phyloP scores from a whole-genome alignment of 1,139 yeast genomes.

The Kodamaea suecica region DNA sequence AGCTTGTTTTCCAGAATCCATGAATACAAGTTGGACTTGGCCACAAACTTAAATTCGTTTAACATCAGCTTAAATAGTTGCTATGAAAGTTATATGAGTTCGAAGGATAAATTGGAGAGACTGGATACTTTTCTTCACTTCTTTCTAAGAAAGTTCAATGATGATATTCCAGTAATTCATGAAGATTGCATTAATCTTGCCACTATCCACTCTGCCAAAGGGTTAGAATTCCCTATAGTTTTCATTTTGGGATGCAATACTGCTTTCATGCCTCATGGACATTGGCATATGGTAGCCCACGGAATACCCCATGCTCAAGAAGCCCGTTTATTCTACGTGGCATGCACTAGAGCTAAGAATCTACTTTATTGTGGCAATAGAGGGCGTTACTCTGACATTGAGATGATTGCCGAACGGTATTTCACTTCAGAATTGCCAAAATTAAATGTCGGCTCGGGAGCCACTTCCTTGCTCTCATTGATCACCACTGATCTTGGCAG shows the following conservation, averaged over 20 bases:
- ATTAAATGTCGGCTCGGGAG: background rate
- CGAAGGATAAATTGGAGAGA: background rate
- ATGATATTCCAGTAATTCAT: constrained; percentile 32
- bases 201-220: constrained; percentile 71
- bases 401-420: constrained; percentile 1
- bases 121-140: constrained; percentile 27
- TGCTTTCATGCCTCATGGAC: constrained; percentile 11
- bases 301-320: constrained; percentile 3
- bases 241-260: constrained; percentile 45
- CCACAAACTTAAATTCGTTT: constrained; percentile 24
- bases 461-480: background rate
- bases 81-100: constrained; percentile 14
- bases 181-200: constrained; percentile 45
- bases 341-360: constrained; percentile 58
- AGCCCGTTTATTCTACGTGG: constrained; percentile 54
- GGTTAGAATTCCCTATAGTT: constrained; percentile 68
- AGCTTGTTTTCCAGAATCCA: constrained; percentile 1
- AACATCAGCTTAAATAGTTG: constrained; percentile 24
- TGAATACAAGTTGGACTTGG: constrained; percentile 14
- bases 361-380: constrained; percentile 37
- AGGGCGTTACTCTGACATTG: constrained; percentile 1
- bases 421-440: constrained; percentile 4
- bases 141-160: constrained; percentile 48
- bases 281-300: constrained; percentile 17
- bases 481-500: constrained; percentile 3